Evolutionary conservation across 2,329 filamentous ascomycete genomes (phyloP), one percentile per base, ranked within the genome.

Genomic region (Cercospora zeina): DNA sequence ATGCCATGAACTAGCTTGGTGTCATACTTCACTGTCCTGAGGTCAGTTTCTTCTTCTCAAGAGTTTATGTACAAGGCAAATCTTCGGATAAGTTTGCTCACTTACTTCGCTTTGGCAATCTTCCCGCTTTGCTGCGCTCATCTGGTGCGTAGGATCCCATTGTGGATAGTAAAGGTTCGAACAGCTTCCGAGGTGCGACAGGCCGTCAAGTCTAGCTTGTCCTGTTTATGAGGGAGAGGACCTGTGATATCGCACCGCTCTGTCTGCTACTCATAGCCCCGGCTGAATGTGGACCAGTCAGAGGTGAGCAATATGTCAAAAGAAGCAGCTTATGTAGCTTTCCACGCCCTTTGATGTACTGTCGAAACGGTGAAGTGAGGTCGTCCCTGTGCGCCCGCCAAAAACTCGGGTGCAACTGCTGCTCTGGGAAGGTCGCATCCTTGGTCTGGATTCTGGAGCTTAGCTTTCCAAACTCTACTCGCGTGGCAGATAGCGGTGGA

Each of bases 1-100:
- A 96, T 89, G 62, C 77, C 74, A 74, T 96, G 89, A 72, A 96
- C 90, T 7, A 86, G 85, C 53, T 85, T 80, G 55, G 89, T 82
- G 61, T 90, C 86, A 73, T 96, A 96, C 55, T 82, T 82, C 54
- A 85, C 89, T 91, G 59, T 37, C 54, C 19, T 33, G 49, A 55
- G 30, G 50, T 42, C 33, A 47, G 19, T 51, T 13, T 49, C 42
- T 31, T 24, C n/a, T 49, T 21, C 14, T 4, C 1, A 1, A 14
- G 45, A 8, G 24, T 51, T 16, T 36, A 19, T 47, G 24, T 36
- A 55, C 31, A 5, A 30, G 42, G 42, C 13, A 49, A 16, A 21
- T 27, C 19, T 34, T 45, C 53, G 33, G 33, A 19, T 13, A 4
- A 47, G 27, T 39, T 27, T 3, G 24, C 24, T 27, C 21, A 31